phyloP scores from a whole-genome alignment of 129 eudicot genomes.

The Calendula officinalis region DNA sequence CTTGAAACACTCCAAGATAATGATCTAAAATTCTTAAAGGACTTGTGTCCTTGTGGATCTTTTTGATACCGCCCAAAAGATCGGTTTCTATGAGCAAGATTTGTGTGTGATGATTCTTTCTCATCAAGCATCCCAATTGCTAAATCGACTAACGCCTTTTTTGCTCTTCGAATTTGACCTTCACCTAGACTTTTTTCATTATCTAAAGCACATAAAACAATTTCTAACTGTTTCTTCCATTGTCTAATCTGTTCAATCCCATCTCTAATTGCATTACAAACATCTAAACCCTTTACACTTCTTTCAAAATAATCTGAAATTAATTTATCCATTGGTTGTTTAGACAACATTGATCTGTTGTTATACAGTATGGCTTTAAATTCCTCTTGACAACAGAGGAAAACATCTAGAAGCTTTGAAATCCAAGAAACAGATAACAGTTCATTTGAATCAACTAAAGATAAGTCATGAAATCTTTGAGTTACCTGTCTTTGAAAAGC shows the following conservation, averaged over 20 bases:
- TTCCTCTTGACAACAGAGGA: slow-evolving; percentile 60
- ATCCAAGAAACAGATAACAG: slow-evolving; percentile 69
- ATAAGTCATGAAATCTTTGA: slow-evolving; percentile 44
- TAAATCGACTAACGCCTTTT: slow-evolving; percentile 66
- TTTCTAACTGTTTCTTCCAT: slow-evolving; percentile 71
- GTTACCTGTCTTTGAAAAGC: slow-evolving; percentile 55
- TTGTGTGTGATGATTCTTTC: slow-evolving; percentile 30
- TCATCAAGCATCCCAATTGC: slow-evolving; percentile 72
- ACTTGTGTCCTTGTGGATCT: slow-evolving; percentile 11
- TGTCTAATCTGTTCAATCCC: slow-evolving; percentile 66
- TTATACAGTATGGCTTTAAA: slow-evolving; percentile 41
- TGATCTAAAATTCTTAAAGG: slow-evolving; percentile 29
- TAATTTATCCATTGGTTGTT: slow-evolving; percentile 48
- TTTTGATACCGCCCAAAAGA: slow-evolving; percentile 33
- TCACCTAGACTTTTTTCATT: slow-evolving; percentile 60
- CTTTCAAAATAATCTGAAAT: slow-evolving; percentile 62
- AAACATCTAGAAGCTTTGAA: slow-evolving; percentile 58
- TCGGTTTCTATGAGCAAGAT: slow-evolving; percentile 31
- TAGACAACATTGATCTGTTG: slow-evolving; percentile 25
- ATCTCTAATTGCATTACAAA: slow-evolving; percentile 72
- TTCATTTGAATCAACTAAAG: slow-evolving; percentile 43
- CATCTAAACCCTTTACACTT: slow-evolving; percentile 74
- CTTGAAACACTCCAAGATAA: slow-evolving; percentile 36
- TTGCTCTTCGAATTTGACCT: slow-evolving; percentile 69
- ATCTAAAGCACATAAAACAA: slow-evolving; percentile 64